Conservation (phyloP, 106 monocot species). For the Dendrobium catenatum region DNA sequence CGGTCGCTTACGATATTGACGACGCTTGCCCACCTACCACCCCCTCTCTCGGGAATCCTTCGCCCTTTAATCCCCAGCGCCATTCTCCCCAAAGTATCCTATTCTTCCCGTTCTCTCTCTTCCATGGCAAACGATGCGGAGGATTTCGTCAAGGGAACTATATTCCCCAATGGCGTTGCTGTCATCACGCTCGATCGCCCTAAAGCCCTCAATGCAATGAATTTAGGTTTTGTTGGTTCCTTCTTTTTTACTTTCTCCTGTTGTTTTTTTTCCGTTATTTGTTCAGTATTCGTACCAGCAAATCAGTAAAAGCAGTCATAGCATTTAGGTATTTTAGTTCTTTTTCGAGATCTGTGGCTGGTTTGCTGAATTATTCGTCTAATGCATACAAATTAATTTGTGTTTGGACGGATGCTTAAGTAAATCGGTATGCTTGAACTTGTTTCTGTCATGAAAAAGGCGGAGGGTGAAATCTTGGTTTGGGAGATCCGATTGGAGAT, state of each 20-base stretch:
- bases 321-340: background rate
- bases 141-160: conserved; percentile 71
- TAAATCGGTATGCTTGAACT: background rate
- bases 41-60: background rate
- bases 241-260: background rate
- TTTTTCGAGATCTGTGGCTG: background rate
- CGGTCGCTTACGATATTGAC: background rate
- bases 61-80: background rate
- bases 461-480: too few species aligned
- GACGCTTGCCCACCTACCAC: background rate
- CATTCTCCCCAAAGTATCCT: background rate
- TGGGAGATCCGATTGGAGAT: background rate
- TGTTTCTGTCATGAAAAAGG: too few species aligned
- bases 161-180: conserved; percentile 83
- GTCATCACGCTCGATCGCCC: conserved; percentile 94
- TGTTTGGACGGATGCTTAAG: background rate
- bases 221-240: conserved; percentile 5
- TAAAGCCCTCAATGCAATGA: conserved; percentile 92
- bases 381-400: background rate
- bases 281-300: background rate
- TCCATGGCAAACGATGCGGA: conserved; percentile 55
- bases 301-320: background rate
- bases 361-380: background rate
- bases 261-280: background rate
- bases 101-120: conserved; percentile 18